Base-by-base conservation (phyloP, 177 flowering plant species). In the Tripterygium wilfordii region DNA sequence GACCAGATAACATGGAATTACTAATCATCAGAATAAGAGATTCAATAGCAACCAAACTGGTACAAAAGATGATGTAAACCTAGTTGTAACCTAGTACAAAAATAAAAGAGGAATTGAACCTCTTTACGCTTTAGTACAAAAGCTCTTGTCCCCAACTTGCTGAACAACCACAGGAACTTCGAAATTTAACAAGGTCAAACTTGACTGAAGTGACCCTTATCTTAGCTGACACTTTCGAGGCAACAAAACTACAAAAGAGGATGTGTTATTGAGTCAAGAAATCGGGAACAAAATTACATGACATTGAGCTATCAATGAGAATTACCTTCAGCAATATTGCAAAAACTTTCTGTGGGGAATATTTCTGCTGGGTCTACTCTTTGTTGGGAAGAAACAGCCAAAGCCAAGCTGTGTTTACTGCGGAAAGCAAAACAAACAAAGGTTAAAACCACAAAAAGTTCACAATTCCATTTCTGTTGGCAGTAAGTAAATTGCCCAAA, bases 271-370 rank as follows among this genome's bases (percentile, higher is more conserved):
- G n/a, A 42, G 45, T 43, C 16, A 22, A 42, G 3, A 19, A 28
- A 27, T 20, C 17, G 53, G 15, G 33, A 38, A 48, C 14, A n/a
- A 21, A 43, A 13, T 26, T 21, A 0, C n/a, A 20, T n/a, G 16
- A 3, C 2, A 30, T 18, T 16, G 33, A 22, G 12, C 3, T 8
- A 22, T 49, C n/a, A 19, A 3, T 50, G 41, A 40, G 4, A 7
- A 49, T 48, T 67, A 91, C 98, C 88, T 83, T 80, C 80, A 56
- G 55, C 50, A 39, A 74, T 62, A 44, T 58, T 66, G 71, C 74
- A 74, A 66, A 71, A 79, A 42, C 80, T 78, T 37, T 56, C 65
- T 8, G 35, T 74, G 12, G 72, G 70, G 33, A 91, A 85, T 26
- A 83, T 68, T 21, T n/a, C 19, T 37, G 63, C 57, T 22, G 87